A percentile compares a stretch with the other conserved stretches of the same genome.
Evolutionary conservation across 805 yeast genomes (phyloP).

Genomic region (Yarrowia deformans): DNA sequence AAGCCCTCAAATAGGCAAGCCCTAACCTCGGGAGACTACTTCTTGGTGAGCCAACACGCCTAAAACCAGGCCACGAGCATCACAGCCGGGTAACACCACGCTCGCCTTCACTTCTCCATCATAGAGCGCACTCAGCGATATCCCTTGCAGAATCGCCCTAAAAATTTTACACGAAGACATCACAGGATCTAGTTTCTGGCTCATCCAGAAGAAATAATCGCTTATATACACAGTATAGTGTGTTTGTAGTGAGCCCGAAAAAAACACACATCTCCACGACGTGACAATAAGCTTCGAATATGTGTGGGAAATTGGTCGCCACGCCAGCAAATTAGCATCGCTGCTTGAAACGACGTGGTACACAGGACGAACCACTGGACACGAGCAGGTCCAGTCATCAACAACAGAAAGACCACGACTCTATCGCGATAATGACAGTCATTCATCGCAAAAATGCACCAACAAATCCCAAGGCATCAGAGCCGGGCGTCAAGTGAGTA

Average conservation of each 20-base stretch:
- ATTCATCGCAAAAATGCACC: constrained; percentile 52
- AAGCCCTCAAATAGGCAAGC: neutral
- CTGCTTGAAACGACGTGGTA: constrained; percentile 34
- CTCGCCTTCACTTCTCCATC: no score
- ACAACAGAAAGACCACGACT: neutral
- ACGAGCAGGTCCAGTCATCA: constrained; percentile 1
- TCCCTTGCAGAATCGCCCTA: no score
- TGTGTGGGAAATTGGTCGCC: constrained; percentile 7
- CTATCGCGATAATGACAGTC: constrained; percentile 48
- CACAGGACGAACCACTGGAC: constrained; percentile 21
- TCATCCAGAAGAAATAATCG: no score
- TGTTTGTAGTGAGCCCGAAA: no score
- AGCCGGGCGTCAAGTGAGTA: constrained; percentile 52
- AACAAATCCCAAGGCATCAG: constrained; percentile 48
- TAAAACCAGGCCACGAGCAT: no score
- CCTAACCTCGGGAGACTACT: constrained; percentile 2
- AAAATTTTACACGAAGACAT: no score
- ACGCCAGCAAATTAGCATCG: constrained; percentile 29
- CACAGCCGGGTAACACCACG: neutral
- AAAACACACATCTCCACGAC: no score
- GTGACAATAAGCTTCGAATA: constrained; percentile 19
- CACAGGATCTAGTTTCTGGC: no score
- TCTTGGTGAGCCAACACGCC: no score
- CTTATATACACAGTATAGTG: no score
- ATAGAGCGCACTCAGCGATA: no score